phyloP scores from a whole-genome alignment of 495 filamentous ascomycete genomes.

The Cercophora sp. region DNA sequence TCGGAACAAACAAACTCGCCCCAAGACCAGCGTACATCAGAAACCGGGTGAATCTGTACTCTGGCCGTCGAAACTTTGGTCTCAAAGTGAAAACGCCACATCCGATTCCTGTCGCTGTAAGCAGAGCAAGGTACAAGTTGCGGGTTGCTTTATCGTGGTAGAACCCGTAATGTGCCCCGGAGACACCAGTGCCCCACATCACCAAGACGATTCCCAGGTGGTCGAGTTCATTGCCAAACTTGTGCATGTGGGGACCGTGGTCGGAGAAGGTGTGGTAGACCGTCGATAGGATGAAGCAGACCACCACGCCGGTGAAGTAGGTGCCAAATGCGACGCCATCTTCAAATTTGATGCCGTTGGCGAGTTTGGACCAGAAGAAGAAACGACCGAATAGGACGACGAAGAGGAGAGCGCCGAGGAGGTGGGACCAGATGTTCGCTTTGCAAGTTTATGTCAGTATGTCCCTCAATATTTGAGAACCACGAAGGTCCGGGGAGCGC shows the following conservation, averaged over 20 bases:
- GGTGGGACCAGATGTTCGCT: constrained; percentile 12
- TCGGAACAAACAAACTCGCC: constrained; percentile 1
- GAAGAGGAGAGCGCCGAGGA: constrained; percentile 9
- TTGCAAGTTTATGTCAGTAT: neutral
- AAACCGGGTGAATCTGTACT: constrained; percentile 1
- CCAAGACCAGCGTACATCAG: constrained; percentile 8
- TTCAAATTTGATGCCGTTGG: neutral
- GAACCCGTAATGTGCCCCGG: constrained; percentile 7
- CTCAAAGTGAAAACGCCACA: constrained; percentile 4
- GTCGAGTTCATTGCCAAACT: constrained; percentile 11
- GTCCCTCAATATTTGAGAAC: too few relatives aligned
- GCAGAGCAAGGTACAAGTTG: constrained; percentile 1
- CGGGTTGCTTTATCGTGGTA: constrained; percentile 4
- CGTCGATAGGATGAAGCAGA: constrained; percentile 10
- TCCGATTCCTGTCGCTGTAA: neutral
- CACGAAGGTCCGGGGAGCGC: neutral
- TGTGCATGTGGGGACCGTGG: constrained; percentile 14
- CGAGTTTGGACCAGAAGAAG: neutral
- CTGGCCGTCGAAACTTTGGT: constrained; percentile 4
- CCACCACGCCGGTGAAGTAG: constrained; percentile 3
- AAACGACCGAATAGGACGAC: neutral
- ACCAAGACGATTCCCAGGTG: constrained; percentile 9
- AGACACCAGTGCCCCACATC: constrained; percentile 10
- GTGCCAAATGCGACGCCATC: constrained; percentile 4
- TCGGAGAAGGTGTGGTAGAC: constrained; percentile 12